Evolutionary conservation across 2,329 filamentous ascomycete genomes (phyloP).

Genomic region (Trichoderma citrinoviride): DNA sequence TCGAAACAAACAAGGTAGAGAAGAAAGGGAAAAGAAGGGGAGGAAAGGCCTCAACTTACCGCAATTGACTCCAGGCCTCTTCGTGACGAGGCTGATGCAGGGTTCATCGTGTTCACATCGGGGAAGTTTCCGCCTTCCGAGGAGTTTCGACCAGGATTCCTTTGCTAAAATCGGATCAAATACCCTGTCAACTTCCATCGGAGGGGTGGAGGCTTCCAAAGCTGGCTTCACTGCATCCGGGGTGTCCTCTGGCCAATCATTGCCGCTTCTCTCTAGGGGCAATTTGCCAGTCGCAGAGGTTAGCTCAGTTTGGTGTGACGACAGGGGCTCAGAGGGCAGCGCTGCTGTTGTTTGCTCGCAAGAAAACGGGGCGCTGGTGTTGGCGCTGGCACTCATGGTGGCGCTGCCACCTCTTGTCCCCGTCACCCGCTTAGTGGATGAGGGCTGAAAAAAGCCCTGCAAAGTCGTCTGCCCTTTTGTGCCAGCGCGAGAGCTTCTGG

Average conservation of each 20-base stretch:
- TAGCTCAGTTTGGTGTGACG: neutral
- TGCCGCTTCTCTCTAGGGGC: neutral
- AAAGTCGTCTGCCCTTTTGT: conserved; percentile 54
- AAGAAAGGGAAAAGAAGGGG: neutral
- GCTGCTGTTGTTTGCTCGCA: conserved; percentile 7
- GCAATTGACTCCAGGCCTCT: conserved; percentile 82
- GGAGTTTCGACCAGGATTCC: conserved; percentile 81
- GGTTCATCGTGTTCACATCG: conserved; percentile 86
- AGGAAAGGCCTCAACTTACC: conserved; percentile 45
- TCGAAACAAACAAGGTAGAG: neutral
- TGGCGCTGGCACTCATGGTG: conserved; percentile 18
- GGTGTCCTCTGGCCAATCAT: neutral
- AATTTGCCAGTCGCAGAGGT: neutral
- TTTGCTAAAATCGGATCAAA: conserved; percentile 71
- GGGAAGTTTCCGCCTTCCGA: conserved; percentile 71
- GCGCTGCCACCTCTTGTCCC: conserved; percentile 14
- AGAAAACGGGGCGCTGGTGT: conserved; percentile 13
- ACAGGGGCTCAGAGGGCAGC: neutral
- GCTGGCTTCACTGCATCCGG: neutral
- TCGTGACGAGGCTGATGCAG: conserved; percentile 79
- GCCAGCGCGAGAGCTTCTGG: neutral
- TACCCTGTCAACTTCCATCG: conserved; percentile 38
- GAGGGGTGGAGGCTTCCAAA: neutral
- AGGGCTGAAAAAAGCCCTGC: conserved; percentile 74
- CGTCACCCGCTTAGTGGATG: conserved; percentile 14